Conservation (phyloP, 257 asterid species). For the Ilex aquifolium region DNA sequence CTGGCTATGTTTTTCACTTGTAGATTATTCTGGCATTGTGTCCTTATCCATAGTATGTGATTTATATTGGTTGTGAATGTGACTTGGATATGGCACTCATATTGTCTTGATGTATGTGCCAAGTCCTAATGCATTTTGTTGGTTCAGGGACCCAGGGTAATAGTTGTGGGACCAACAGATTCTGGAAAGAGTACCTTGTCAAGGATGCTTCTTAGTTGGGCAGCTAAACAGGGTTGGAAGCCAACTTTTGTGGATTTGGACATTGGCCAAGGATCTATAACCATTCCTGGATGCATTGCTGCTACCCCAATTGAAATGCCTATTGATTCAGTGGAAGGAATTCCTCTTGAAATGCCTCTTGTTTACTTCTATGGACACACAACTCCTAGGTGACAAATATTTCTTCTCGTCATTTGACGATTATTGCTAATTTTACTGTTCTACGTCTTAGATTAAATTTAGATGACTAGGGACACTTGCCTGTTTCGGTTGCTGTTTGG, state of each 20-base stretch:
- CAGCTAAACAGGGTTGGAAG: slow-evolving; percentile 98
- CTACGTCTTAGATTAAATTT: not conserved
- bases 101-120: not conserved
- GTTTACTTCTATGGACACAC: slow-evolving; percentile 92
- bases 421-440: not conserved
- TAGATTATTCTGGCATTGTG: too few species aligned
- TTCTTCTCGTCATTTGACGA: not conserved
- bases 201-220: slow-evolving; percentile 99
- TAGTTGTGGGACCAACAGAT: slow-evolving; percentile 96
- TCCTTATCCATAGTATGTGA: too few species aligned
- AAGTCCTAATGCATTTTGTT: slow-evolving; percentile 6
- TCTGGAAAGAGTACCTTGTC: slow-evolving; percentile 96
- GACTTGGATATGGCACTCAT: too few species aligned
- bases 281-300: slow-evolving; percentile 92
- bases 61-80: too few species aligned
- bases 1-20: too few species aligned
- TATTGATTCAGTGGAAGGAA: slow-evolving; percentile 94
- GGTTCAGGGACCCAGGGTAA: slow-evolving; percentile 90
- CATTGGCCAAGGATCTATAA: slow-evolving; percentile 95
- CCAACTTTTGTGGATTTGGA: slow-evolving; percentile 99
- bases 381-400: slow-evolving; percentile 58
- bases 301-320: slow-evolving; percentile 95
- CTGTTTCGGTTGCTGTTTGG: not conserved
- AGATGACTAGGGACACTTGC: not conserved
- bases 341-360: slow-evolving; percentile 97